Conservation (phyloP, 169 alveolate species). For the Eimeria nieschulzi region DNA sequence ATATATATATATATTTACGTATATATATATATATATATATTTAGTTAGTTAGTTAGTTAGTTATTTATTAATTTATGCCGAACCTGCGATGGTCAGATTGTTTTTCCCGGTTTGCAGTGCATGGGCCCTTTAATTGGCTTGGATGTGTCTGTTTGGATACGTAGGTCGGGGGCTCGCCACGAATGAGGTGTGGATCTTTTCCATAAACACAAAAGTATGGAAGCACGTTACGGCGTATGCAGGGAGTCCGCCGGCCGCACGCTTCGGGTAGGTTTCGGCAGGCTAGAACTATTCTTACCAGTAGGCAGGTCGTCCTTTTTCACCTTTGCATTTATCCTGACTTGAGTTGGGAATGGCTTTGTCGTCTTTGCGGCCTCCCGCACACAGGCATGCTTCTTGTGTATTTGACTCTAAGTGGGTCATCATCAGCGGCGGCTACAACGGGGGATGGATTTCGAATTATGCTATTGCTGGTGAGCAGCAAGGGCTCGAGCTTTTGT, state of each 20-base stretch:
- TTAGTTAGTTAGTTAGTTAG: background rate
- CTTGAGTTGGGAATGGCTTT: background rate
- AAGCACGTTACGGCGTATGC: slow-evolving; percentile 58
- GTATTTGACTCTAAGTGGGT: slow-evolving; percentile 67
- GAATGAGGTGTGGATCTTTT: slow-evolving; percentile 67
- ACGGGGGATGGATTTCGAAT: slow-evolving; percentile 59
- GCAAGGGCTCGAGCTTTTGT: too few species aligned
- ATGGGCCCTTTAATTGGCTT: too few species aligned
- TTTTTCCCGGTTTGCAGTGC: too few species aligned
- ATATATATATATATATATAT: too few species aligned
- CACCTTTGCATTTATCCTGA: background rate
- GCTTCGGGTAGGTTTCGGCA: slow-evolving; percentile 43
- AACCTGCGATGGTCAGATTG: too few species aligned
- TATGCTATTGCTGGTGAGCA: slow-evolving; percentile 52
- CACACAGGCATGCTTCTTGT: slow-evolving; percentile 57
- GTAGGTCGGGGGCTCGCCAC: slow-evolving; percentile 54
- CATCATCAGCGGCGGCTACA: slow-evolving; percentile 64
- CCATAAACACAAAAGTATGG: slow-evolving; percentile 36
- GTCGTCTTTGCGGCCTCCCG: background rate
- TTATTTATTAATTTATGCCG: too few species aligned
- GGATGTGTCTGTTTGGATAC: background rate
- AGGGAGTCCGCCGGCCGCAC: slow-evolving; percentile 63
- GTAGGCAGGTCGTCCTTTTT: background rate
- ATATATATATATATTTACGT: background rate
- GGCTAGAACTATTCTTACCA: too few species aligned